These are phyloP conservation scores for Clavariopsis aquatica DNA, from an alignment of 495 filamentous ascomycete species.

Conservation along the genomic window DNA sequence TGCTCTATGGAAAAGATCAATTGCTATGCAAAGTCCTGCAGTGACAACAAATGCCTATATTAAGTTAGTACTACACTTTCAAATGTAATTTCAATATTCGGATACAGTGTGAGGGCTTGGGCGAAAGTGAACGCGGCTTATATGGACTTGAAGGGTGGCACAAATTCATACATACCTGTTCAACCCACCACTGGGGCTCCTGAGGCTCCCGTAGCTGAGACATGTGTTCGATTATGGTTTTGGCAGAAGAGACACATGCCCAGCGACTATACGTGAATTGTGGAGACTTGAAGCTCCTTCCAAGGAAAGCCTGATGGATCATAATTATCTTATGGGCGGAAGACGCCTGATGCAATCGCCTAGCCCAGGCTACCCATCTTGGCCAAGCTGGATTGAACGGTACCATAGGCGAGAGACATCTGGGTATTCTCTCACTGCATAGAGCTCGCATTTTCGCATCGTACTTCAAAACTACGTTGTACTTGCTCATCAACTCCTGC, in stretches of 20 bases:
- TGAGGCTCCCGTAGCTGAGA: slow-evolving; percentile 41
- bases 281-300: slow-evolving; percentile 48
- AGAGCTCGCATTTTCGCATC: slow-evolving; percentile 51
- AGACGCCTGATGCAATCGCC: slow-evolving; percentile 49
- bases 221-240: slow-evolving; percentile 51
- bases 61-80: not conserved
- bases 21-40: slow-evolving; percentile 49
- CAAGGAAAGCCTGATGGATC: slow-evolving; percentile 54
- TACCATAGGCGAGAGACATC: slow-evolving; percentile 41
- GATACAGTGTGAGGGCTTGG: too few relatives aligned
- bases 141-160: not conserved
- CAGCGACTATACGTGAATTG: slow-evolving; percentile 49
- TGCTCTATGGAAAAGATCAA: slow-evolving; percentile 49
- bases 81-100: too few relatives aligned
- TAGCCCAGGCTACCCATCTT: slow-evolving; percentile 48
- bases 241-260: slow-evolving; percentile 51
- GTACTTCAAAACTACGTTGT: slow-evolving; percentile 49
- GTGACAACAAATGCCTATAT: slow-evolving; percentile 55
- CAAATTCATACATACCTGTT: slow-evolving; percentile 33
- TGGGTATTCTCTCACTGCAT: slow-evolving; percentile 12
- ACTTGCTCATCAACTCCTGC: slow-evolving; percentile 44
- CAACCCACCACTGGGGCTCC: slow-evolving; percentile 50
- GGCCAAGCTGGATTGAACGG: slow-evolving; percentile 48
- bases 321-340: slow-evolving; percentile 57
- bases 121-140: too few relatives aligned